Percentiles rank a stretch among this genome's conserved stretches.
Evolutionary conservation across 441 rosid genomes (phyloP).

Genomic region (Arabidopsis lyrata): DNA sequence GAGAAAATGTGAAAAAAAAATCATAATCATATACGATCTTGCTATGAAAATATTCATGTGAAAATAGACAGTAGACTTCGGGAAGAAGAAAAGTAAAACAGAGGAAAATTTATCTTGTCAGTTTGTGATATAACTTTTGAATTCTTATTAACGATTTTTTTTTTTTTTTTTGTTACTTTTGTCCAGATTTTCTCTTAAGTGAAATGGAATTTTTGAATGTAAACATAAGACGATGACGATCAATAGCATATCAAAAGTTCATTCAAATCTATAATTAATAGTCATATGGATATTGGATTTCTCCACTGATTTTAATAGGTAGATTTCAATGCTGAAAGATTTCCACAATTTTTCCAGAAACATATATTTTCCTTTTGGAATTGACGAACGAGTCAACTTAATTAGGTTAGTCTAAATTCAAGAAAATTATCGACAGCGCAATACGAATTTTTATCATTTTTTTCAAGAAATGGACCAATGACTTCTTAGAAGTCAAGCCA

Average conservation of each 20-base stretch:
- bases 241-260: neutral
- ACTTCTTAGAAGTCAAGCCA: conserved; percentile 37
- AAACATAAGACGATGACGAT: conserved; percentile 1
- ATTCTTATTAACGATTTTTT: neutral
- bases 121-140: conserved; percentile 10
- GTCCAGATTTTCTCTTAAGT: neutral
- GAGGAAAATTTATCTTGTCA: conserved; percentile 15
- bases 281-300: neutral
- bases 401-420: conserved; percentile 33
- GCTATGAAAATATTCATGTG: conserved; percentile 25
- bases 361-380: neutral
- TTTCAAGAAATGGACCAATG: conserved; percentile 22
- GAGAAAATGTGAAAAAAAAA: conserved; percentile 18
- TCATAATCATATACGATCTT: conserved; percentile 12
- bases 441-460: neutral
- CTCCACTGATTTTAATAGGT: neutral
- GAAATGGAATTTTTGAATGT: neutral
- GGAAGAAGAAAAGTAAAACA: conserved; percentile 26
- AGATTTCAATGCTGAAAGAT: neutral
- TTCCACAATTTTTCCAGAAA: neutral
- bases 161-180: neutral
- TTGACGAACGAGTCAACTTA: conserved; percentile 26
- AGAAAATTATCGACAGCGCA: neutral
- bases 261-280: neutral
- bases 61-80: conserved; percentile 19